Evolutionary conservation across 2,329 filamentous ascomycete species (phyloP), one percentile per base, ranked within the genome.

Genomic region (Mycosphaerella sp.): DNA sequence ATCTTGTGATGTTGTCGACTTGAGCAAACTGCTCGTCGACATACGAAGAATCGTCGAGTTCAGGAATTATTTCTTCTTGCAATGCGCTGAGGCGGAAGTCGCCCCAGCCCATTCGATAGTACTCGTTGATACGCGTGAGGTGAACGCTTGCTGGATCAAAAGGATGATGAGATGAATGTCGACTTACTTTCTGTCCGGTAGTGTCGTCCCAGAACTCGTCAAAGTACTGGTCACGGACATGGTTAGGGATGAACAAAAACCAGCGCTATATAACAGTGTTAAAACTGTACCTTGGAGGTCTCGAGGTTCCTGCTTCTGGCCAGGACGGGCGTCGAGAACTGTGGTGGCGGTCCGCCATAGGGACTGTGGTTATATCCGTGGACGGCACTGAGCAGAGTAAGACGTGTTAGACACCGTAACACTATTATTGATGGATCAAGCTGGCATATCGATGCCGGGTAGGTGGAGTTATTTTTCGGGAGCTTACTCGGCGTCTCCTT

Each of bases 151-250:
- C 27, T 12, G 27, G 18, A 25, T 35, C 43, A 14, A 34, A 21
- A 10, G 36, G 28, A 17, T 18, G 44, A n/a, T 28, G 28, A 40
- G 35, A 47, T 40, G 41, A 44, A 17, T 30, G 32, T 41, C 37
- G 28, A 59, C 60, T 44, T 50, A 64, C 62, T 56, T 65, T 65
- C 32, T 63, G 58, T n/a, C 54, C 42, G 10, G 49, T 53, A 6
- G 54, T 49, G 42, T 64, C 62, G 43, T 66, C 63, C 58, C 59
- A 64, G 50, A 64, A 65, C 51, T 66, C 63, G 41, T 63, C 58
- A 30, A 63, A 66, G 37, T 59, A 59, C 58, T 64, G 44, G 16
- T 41, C 2, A 25, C 2, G 5, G 2, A 17, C 6, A 42, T 34
- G 32, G 14, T 41, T 40, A 41, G 36, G 12, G 30, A 34, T n/a